Percentiles rank a stretch among this genome's conserved stretches.
phyloP scores from a whole-genome alignment of 768 basidiomycete species.

The Russula lepida region DNA sequence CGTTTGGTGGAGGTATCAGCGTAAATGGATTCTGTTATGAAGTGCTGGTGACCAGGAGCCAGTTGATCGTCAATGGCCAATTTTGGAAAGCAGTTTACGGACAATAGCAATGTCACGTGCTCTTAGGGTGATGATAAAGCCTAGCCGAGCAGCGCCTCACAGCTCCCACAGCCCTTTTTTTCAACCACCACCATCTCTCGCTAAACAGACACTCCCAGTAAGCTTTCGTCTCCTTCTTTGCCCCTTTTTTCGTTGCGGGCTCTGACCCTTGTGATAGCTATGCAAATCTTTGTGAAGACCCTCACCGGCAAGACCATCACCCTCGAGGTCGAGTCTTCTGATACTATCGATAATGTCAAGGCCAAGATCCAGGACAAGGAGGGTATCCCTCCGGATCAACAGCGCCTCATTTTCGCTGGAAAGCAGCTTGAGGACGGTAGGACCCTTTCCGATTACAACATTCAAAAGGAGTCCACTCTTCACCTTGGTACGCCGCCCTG shows the following conservation, averaged over 20 bases:
- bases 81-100: neutral
- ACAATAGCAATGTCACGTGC: conserved; percentile 2
- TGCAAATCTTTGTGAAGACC: conserved; percentile 33
- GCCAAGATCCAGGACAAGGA: conserved; percentile 33
- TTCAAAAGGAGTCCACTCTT: conserved; percentile 28
- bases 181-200: conserved; percentile 13
- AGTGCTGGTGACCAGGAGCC: too few species aligned
- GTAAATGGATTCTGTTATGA: neutral
- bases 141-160: neutral
- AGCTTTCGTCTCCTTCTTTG: neutral
- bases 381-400: conserved; percentile 31
- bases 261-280: conserved; percentile 4
- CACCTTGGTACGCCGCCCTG: conserved; percentile 24
- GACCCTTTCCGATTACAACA: conserved; percentile 31
- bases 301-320: conserved; percentile 32
- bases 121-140: conserved; percentile 3
- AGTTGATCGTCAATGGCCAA: neutral
- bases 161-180: neutral
- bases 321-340: conserved; percentile 31
- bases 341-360: conserved; percentile 31
- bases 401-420: conserved; percentile 30
- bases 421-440: conserved; percentile 55
- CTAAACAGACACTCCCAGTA: neutral
- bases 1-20: neutral
- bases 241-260: neutral